Conservation (phyloP, 2,329 filamentous ascomycete species). For the Colletotrichum sp. region DNA sequence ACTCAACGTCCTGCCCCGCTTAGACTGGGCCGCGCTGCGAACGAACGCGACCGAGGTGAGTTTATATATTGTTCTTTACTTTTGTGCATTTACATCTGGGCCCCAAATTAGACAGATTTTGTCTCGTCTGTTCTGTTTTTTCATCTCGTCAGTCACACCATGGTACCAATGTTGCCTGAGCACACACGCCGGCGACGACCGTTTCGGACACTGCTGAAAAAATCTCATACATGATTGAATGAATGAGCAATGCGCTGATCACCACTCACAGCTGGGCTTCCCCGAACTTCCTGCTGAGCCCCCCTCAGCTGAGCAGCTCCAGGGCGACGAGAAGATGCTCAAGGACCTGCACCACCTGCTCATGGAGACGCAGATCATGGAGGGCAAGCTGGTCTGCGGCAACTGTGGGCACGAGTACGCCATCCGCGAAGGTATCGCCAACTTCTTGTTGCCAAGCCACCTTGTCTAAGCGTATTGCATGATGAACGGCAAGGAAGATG, state of each 20-base stretch:
- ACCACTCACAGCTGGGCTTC: slow-evolving; percentile 72
- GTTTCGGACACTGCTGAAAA: background rate
- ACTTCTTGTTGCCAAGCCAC: slow-evolving; percentile 93
- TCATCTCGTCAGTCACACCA: background rate
- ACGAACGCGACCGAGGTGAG: slow-evolving; percentile 78
- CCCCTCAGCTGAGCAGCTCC: slow-evolving; percentile 66
- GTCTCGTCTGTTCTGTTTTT: background rate
- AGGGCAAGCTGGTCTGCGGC: slow-evolving; percentile 88
- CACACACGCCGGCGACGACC: background rate
- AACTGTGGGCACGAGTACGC: slow-evolving; percentile 94
- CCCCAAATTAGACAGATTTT: background rate
- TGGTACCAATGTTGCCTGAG: background rate
- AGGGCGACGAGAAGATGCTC: slow-evolving; percentile 71
- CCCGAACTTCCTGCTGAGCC: slow-evolving; percentile 71
- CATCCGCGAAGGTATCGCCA: slow-evolving; percentile 94
- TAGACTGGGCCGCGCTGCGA: slow-evolving; percentile 86
- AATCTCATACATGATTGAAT: background rate
- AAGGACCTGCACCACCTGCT: slow-evolving; percentile 82
- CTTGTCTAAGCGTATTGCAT: slow-evolving; percentile 61
- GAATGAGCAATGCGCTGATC: background rate
- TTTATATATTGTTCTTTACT: slow-evolving; percentile 9
- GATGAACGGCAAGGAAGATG: background rate
- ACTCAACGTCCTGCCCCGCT: slow-evolving; percentile 80
- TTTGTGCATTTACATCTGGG: background rate
- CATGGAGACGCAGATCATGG: slow-evolving; percentile 86